Base-by-base conservation (phyloP, 2,329 filamentous ascomycete genomes). In the Aspergillus niger region DNA sequence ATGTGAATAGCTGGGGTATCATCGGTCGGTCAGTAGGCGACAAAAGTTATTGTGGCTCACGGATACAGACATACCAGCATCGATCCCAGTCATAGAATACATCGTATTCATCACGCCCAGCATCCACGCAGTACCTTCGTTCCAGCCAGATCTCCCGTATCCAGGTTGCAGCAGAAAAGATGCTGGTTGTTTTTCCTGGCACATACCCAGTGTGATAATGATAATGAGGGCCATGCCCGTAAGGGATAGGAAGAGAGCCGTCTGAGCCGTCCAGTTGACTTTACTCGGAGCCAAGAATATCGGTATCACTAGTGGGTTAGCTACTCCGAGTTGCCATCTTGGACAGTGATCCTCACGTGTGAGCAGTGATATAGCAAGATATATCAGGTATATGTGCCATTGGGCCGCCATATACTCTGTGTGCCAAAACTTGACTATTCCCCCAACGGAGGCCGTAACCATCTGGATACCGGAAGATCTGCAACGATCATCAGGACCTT, bases 101-200 rank as follows among this genome's bases (percentile, higher is more conserved):
- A 50, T 50, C 5, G 47, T 24, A 30, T 50, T 50, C 47, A 50
- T 50, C 6, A 50, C n/a, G 7, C 47, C 47, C 47, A 50, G n/a
- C 47, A 50, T 50, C 47, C 47, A 50, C n/a, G 47, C 47, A 32
- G 47, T 50, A 8, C 47, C 47, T 8, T 50, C 47, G 6, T 50
- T 50, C 47, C 47, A 50, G 26, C 47, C 47, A 11, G 47, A 30
- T 10, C 2, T 32, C 2, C 47, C 47, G 11, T 30, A 32, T 17
- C 47, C 47, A 20, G 15, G 5, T 30, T 50, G 24, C 8, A 50
- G n/a, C 24, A 50, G 47, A n/a, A 30, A 50, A 32, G 47, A 50
- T 2, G 7, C 47, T 17, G 47, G 47, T 11, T 50, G 47, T 11
- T 50, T 50, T 50, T 50, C 5, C 26, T 20, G 11, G 8, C 47